These are phyloP conservation scores for Boletus tomentosulus DNA, from an alignment of 768 basidiomycete genomes.

Conservation along the genomic window DNA sequence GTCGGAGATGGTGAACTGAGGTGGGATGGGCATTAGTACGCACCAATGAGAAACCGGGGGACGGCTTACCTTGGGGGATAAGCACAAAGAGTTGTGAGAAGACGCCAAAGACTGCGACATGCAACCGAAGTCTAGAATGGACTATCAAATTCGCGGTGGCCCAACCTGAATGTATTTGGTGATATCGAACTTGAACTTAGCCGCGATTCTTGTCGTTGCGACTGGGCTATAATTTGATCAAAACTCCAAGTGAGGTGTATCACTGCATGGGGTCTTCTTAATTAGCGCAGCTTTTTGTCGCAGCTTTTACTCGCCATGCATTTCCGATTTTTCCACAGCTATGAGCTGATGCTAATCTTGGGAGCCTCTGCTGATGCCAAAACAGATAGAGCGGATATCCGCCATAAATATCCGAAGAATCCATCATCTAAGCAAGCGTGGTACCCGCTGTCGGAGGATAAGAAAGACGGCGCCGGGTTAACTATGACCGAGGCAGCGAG, in stretches of 20 bases:
- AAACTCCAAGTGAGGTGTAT: background rate
- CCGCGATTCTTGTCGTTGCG: background rate
- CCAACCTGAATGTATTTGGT: background rate
- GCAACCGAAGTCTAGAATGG: background rate
- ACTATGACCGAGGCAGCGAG: conserved; percentile 1
- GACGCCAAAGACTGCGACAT: background rate
- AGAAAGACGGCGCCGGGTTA: conserved; percentile 4
- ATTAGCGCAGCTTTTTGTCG: background rate
- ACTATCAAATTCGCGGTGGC: background rate
- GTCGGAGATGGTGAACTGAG: background rate
- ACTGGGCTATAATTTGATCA: too few species aligned
- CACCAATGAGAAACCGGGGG: background rate
- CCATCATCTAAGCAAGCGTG: background rate
- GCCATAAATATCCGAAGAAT: too few species aligned
- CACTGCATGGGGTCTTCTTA: background rate
- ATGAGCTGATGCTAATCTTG: too few species aligned
- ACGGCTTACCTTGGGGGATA: background rate
- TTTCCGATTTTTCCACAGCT: background rate
- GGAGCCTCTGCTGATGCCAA: too few species aligned
- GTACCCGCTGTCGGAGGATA: background rate
- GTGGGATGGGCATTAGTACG: background rate
- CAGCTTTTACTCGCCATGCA: background rate
- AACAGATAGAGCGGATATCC: background rate
- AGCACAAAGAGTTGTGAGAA: background rate
- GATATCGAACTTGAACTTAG: background rate